A percentile compares a stretch with the other conserved stretches of the same genome.
These are phyloP conservation scores for Diplodia sapinea DNA, from an alignment of 2,329 filamentous ascomycete genomes.

Conservation along the genomic window DNA sequence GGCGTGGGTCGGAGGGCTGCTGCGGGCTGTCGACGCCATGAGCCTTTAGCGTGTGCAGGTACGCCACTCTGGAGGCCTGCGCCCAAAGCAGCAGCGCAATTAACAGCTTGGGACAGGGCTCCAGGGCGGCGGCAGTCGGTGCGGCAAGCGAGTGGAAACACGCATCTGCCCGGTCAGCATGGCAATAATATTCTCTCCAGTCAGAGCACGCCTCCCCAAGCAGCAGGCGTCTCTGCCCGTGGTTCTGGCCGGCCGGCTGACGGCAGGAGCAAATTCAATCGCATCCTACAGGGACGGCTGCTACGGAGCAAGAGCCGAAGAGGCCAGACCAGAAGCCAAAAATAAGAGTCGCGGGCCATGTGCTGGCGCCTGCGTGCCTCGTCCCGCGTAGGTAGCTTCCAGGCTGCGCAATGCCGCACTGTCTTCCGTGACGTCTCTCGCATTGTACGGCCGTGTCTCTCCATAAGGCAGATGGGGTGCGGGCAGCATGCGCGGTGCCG, in stretches of 20 bases:
- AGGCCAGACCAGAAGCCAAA: slow-evolving; percentile 6
- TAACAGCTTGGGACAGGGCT: slow-evolving; percentile 23
- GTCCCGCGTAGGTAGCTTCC: slow-evolving; percentile 9
- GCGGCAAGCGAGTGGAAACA: slow-evolving; percentile 26
- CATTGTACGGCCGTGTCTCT: neutral
- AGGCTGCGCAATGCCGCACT: slow-evolving; percentile 1
- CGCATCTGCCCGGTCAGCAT: slow-evolving; percentile 7
- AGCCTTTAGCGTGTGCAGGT: slow-evolving; percentile 15
- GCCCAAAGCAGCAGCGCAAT: slow-evolving; percentile 24
- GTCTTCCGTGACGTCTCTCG: too few species aligned
- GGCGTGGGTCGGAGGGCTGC: slow-evolving; percentile 6
- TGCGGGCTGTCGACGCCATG: slow-evolving; percentile 16
- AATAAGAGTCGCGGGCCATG: slow-evolving; percentile 16
- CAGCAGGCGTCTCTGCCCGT: neutral
- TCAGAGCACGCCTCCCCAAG: neutral
- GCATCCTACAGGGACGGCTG: neutral
- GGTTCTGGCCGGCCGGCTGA: neutral
- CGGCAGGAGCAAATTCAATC: slow-evolving; percentile 11
- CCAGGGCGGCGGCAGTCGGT: slow-evolving; percentile 1
- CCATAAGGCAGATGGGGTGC: too few species aligned
- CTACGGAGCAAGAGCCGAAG: neutral
- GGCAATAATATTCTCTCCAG: slow-evolving; percentile 7
- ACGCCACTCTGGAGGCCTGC: slow-evolving; percentile 6
- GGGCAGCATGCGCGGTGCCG: slow-evolving; percentile 15
- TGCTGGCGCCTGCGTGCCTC: slow-evolving; percentile 6